Percentiles rank a stretch among this genome's conserved stretches.
These are phyloP conservation scores for Lepiota venenata DNA, from an alignment of 768 basidiomycete genomes.

Conservation along the genomic window DNA sequence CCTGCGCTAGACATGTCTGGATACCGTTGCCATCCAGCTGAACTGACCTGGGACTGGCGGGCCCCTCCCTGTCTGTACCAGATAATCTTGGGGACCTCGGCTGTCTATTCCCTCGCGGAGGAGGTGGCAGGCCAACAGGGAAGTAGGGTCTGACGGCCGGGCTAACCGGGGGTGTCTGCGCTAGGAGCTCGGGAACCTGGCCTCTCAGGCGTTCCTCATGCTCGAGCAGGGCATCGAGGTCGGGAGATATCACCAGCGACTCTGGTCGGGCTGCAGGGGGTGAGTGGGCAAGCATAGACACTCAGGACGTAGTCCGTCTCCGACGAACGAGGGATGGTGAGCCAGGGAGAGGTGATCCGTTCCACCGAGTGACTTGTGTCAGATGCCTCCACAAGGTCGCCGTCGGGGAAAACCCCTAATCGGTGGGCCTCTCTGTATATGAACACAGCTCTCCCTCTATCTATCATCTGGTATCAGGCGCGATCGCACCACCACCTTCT, in stretches of 20 bases:
- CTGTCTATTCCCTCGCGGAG: conserved; percentile 25
- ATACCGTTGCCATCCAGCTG: not conserved
- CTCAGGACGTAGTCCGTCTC: not conserved
- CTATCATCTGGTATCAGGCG: not conserved
- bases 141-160: conserved; percentile 5
- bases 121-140: conserved; percentile 58
- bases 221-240: conserved; percentile 57
- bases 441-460: not conserved
- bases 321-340: not conserved
- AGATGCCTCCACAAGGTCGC: not conserved
- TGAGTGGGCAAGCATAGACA: not conserved
- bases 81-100: conserved; percentile 18
- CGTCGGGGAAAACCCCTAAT: not conserved
- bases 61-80: not conserved
- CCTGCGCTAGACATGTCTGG: conserved; percentile 6
- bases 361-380: not conserved
- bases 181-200: conserved; percentile 6
- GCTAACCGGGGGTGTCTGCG: not conserved
- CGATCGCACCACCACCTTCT: no score
- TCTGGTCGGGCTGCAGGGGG: not conserved
- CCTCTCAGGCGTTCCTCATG: conserved; percentile 50
- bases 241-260: conserved; percentile 50
- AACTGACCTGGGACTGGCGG: not conserved
- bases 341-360: not conserved
- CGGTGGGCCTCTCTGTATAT: not conserved